A percentile compares a stretch with the other conserved stretches of the same genome.
These are phyloP conservation scores for Chrysanthemum seticuspe DNA, from an alignment of 129 eudicot genomes.

Conservation along the genomic window DNA sequence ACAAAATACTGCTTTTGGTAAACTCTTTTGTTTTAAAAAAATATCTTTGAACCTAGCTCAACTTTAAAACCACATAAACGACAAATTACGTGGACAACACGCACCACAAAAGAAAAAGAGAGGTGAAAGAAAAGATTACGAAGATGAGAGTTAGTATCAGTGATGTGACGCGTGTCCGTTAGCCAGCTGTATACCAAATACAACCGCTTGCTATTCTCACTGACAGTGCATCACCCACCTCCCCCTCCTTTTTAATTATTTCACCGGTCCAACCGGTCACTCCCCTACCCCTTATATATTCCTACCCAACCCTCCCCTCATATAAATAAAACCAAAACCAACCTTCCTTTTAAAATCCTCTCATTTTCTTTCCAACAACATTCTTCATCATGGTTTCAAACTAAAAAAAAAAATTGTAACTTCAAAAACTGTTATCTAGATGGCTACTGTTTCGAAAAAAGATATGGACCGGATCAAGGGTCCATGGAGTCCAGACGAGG, in stretches of 20 bases:
- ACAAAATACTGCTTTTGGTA: no score
- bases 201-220: slow-evolving; percentile 60
- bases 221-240: slow-evolving; percentile 28
- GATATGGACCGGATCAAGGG: slow-evolving; percentile 88
- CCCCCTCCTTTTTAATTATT: slow-evolving; percentile 10
- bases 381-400: neutral
- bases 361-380: neutral
- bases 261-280: slow-evolving; percentile 55
- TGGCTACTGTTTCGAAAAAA: slow-evolving; percentile 28
- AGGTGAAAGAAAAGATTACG: slow-evolving; percentile 31
- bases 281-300: slow-evolving; percentile 31
- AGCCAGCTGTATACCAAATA: slow-evolving; percentile 71
- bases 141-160: slow-evolving; percentile 36
- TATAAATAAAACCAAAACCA: slow-evolving; percentile 33
- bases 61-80: neutral
- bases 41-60: slow-evolving; percentile 21
- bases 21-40: neutral
- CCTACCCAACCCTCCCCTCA: neutral
- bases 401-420: neutral
- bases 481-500: slow-evolving; percentile 97
- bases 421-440: neutral
- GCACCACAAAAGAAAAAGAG: slow-evolving; percentile 6
- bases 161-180: slow-evolving; percentile 82
- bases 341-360: neutral
- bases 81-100: slow-evolving; percentile 20